These are phyloP conservation scores for Mycena epipterygia DNA, from an alignment of 768 basidiomycete species.

Conservation along the genomic window DNA sequence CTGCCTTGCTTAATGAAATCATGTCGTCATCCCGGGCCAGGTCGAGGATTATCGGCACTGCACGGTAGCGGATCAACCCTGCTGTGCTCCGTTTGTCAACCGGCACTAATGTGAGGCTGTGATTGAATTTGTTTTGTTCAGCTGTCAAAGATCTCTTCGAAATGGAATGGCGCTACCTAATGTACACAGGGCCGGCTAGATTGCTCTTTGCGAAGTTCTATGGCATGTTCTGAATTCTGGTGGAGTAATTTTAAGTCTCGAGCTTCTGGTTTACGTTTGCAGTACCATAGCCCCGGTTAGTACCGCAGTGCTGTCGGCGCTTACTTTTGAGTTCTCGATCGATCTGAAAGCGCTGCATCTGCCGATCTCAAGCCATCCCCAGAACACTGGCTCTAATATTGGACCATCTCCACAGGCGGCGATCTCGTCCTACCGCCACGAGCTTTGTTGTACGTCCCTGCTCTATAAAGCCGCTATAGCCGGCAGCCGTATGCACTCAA, in stretches of 20 bases:
- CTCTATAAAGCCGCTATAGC: constrained; percentile 17
- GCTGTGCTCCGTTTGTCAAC: neutral
- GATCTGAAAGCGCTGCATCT: constrained; percentile 16
- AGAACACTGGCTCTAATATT: neutral
- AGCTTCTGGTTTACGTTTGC: constrained; percentile 1
- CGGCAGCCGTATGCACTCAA: neutral
- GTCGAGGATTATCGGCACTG: constrained; percentile 4
- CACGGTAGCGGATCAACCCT: constrained; percentile 14
- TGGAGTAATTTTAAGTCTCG: neutral
- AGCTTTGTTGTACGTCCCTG: neutral
- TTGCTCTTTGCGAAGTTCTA: neutral
- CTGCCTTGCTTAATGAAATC: constrained; percentile 15
- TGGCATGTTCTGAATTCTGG: constrained; percentile 9
- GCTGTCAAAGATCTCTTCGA: neutral
- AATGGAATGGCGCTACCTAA: neutral
- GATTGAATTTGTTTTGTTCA: neutral
- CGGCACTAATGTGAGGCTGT: neutral
- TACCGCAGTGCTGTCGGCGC: neutral
- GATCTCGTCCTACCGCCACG: neutral
- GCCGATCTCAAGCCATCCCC: neutral
- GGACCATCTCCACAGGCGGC: constrained; percentile 1
- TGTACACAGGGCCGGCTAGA: neutral
- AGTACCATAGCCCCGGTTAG: constrained; percentile 17
- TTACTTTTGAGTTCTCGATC: constrained; percentile 9
- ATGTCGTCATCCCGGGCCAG: constrained; percentile 14